These are phyloP conservation scores for Aotearoamyces nothofagi DNA, from an alignment of 2,329 filamentous ascomycete species.

Conservation along the genomic window DNA sequence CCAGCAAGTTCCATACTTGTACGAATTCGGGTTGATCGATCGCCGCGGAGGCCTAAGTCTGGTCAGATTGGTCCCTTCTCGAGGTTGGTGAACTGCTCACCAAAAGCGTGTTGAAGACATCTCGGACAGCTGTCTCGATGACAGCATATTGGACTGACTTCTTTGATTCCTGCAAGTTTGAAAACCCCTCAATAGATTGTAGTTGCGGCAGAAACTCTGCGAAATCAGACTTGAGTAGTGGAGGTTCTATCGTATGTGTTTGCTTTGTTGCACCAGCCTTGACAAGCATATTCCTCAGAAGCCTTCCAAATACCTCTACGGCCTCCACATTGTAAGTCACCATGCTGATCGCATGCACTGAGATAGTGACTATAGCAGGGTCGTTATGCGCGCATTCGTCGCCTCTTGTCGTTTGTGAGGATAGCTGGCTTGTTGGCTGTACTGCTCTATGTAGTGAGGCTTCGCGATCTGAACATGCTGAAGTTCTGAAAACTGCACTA, in stretches of 20 bases:
- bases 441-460: no score
- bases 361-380: neutral
- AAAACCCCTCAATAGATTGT: conserved; percentile 19
- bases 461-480: no score
- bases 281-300: conserved; percentile 41
- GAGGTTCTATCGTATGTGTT: conserved; percentile 51
- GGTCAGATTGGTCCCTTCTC: conserved; percentile 16
- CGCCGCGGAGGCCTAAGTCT: conserved; percentile 48
- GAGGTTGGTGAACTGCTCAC: conserved; percentile 32
- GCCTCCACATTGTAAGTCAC: conserved; percentile 35
- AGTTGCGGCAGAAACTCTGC: conserved; percentile 29
- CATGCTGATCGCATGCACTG: conserved; percentile 22
- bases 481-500: no score
- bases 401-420: conserved; percentile 1
- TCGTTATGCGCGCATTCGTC: neutral
- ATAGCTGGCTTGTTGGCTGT: neutral
- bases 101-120: conserved; percentile 64
- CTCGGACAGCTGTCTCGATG: conserved; percentile 71
- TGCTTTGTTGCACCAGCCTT: conserved; percentile 45
- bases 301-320: conserved; percentile 34
- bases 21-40: conserved; percentile 71
- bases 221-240: conserved; percentile 56
- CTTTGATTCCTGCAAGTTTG: conserved; percentile 11
- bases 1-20: conserved; percentile 83
- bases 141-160: conserved; percentile 47